These are phyloP conservation scores for Epichloe hybrida DNA, from an alignment of 2,329 filamentous ascomycete species.

Conservation along the genomic window DNA sequence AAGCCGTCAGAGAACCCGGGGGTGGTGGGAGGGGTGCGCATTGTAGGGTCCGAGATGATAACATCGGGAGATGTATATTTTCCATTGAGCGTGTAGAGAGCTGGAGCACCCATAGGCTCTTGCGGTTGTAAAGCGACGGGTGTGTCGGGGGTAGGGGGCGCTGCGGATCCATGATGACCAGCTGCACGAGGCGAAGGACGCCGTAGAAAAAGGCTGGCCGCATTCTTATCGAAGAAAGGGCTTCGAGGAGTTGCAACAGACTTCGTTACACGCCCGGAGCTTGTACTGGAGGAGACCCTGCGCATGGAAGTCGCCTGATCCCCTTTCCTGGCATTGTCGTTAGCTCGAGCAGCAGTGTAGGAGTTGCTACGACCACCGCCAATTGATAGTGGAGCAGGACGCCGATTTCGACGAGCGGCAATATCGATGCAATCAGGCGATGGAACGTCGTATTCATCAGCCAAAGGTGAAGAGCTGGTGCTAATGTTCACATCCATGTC, in stretches of 20 bases:
- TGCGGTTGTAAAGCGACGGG: conserved; percentile 27
- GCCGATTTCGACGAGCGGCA: conserved; percentile 36
- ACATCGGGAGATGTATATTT: conserved; percentile 18
- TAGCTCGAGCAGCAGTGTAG: conserved; percentile 32
- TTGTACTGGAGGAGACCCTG: conserved; percentile 38
- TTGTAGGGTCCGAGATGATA: conserved; percentile 26
- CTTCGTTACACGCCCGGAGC: conserved; percentile 24
- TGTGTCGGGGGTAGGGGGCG: conserved; percentile 37
- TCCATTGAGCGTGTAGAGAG: conserved; percentile 16
- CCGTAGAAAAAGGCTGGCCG: conserved; percentile 30
- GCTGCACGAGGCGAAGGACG: conserved; percentile 28
- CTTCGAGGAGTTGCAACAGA: conserved; percentile 19
- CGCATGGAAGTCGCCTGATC: conserved; percentile 37
- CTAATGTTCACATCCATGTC: neutral
- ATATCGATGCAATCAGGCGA: conserved; percentile 40
- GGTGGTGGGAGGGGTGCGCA: conserved; percentile 41
- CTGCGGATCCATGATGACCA: conserved; percentile 25
- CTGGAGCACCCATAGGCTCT: conserved; percentile 25
- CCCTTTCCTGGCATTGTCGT: conserved; percentile 31
- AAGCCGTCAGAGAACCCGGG: conserved; percentile 32
- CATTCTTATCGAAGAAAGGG: conserved; percentile 29
- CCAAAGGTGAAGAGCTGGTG: conserved; percentile 4
- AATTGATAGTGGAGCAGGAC: conserved; percentile 32
- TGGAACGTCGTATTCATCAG: conserved; percentile 22
- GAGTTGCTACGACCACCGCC: conserved; percentile 29